Evolutionary conservation across 1,139 yeast genomes (phyloP).

Genomic region (Sugiyamaella sp.): DNA sequence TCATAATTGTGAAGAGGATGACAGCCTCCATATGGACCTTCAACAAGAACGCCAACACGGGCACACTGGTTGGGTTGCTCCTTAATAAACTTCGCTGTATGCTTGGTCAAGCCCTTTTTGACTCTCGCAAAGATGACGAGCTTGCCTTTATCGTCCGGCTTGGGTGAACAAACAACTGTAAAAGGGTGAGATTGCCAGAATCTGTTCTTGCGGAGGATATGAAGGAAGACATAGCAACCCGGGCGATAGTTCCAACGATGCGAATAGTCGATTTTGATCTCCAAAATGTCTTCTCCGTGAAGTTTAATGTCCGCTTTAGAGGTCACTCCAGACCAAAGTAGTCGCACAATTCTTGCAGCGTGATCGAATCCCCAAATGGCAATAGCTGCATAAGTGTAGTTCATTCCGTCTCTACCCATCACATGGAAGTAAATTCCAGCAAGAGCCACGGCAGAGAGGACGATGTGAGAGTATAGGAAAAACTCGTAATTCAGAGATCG

Average conservation of each 20-base stretch:
- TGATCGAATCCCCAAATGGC: constrained; percentile 47
- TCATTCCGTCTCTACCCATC: constrained; percentile 38
- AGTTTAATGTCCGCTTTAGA: constrained; percentile 45
- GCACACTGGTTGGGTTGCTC: constrained; percentile 28
- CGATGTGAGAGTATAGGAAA: constrained; percentile 61
- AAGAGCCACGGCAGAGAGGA: constrained; percentile 58
- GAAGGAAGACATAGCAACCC: constrained; percentile 15
- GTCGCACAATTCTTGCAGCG: constrained; percentile 9
- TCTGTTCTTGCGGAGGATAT: constrained; percentile 38
- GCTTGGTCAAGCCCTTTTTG: constrained; percentile 28
- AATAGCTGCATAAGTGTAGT: constrained; percentile 44
- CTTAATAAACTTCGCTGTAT: constrained; percentile 24
- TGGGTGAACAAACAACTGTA: constrained; percentile 49
- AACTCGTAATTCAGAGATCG: constrained; percentile 28
- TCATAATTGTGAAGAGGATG: constrained; percentile 56
- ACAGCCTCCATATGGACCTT: constrained; percentile 61
- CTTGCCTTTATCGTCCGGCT: constrained; percentile 22
- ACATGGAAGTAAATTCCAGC: constrained; percentile 62
- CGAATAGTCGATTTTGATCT: constrained; percentile 36
- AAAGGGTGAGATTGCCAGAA: constrained; percentile 73
- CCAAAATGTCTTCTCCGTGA: constrained; percentile 35
- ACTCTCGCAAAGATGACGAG: constrained; percentile 24
- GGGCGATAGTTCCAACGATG: constrained; percentile 45
- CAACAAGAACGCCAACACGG: constrained; percentile 43
- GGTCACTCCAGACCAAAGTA: constrained; percentile 46